A percentile compares a stretch with the other conserved stretches of the same genome.
Evolutionary conservation across 2,329 filamentous ascomycete species (phyloP).

Genomic region (Aspergillus sp.): DNA sequence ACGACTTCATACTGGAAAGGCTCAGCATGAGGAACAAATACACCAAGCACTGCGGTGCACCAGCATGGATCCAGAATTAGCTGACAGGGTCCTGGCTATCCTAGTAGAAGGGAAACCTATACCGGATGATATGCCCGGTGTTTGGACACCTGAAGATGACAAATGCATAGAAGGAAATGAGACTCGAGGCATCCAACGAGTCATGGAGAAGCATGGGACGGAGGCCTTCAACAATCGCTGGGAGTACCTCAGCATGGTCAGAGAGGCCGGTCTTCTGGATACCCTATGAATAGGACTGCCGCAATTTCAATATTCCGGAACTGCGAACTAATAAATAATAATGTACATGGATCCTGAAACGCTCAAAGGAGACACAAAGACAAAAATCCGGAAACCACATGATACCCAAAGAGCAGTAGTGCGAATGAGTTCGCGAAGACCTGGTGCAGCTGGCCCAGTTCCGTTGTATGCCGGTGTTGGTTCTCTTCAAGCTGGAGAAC

Average conservation of each 20-base stretch:
- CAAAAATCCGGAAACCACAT: not conserved
- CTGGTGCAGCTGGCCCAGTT: not conserved
- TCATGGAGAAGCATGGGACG: conserved; percentile 50
- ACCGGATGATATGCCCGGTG: conserved; percentile 45
- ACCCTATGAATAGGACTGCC: not conserved
- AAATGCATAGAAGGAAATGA: conserved; percentile 37
- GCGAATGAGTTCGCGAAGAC: not conserved
- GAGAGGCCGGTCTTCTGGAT: conserved; percentile 21
- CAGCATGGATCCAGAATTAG: conserved; percentile 43
- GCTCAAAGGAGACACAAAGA: not conserved
- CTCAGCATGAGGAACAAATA: conserved; percentile 32
- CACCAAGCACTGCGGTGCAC: conserved; percentile 41
- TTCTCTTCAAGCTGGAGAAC: not conserved
- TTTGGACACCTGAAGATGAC: conserved; percentile 53
- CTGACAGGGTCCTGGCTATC: conserved; percentile 38
- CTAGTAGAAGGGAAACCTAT: conserved; percentile 37
- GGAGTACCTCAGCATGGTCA: conserved; percentile 39
- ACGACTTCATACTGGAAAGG: conserved; percentile 32
- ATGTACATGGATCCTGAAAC: conserved; percentile 6
- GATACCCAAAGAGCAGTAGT: conserved; percentile 1
- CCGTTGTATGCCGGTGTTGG: not conserved
- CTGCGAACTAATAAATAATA: not conserved
- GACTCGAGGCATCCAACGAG: conserved; percentile 34
- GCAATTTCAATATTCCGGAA: conserved; percentile 4
- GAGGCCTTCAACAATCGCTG: conserved; percentile 37